phyloP scores from a whole-genome alignment of 2,329 filamentous ascomycete species.

The Microascus cirrosus region DNA sequence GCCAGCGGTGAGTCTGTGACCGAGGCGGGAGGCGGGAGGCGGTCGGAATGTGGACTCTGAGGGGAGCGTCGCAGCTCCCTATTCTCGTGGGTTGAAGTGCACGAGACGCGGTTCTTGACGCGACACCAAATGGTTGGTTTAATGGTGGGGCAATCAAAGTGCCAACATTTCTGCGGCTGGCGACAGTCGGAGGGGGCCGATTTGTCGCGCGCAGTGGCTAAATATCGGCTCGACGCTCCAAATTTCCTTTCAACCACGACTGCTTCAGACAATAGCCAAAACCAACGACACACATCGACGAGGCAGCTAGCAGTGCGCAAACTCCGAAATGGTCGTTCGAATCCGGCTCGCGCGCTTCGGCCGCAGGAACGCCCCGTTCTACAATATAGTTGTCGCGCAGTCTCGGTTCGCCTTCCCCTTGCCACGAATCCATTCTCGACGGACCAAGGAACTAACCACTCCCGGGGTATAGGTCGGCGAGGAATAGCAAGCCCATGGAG shows the following conservation, averaged over 20 bases:
- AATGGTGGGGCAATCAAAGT: background rate
- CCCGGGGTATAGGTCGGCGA: conserved; percentile 54
- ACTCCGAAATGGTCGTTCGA: conserved; percentile 68
- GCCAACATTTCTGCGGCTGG: too few species aligned
- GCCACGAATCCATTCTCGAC: background rate
- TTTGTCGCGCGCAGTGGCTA: background rate
- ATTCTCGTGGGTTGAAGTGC: background rate
- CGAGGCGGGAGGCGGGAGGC: background rate
- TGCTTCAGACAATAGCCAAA: background rate
- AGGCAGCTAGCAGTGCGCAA: background rate
- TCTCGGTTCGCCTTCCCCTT: conserved; percentile 52
- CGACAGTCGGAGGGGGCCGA: background rate
- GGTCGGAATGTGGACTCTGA: background rate
- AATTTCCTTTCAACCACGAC: background rate
- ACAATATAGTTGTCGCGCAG: conserved; percentile 95
- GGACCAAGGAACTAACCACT: background rate
- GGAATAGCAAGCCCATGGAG: conserved; percentile 82
- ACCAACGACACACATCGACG: background rate
- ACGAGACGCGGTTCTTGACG: background rate
- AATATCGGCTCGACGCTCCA: too few species aligned
- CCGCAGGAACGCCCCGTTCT: conserved; percentile 77
- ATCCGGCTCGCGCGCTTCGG: conserved; percentile 93
- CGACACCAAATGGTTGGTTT: background rate
- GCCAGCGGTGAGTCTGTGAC: background rate
- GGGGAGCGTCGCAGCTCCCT: background rate